phyloP scores from a whole-genome alignment of 768 basidiomycete genomes.

The Porphyrellus cyaneotinctus region DNA sequence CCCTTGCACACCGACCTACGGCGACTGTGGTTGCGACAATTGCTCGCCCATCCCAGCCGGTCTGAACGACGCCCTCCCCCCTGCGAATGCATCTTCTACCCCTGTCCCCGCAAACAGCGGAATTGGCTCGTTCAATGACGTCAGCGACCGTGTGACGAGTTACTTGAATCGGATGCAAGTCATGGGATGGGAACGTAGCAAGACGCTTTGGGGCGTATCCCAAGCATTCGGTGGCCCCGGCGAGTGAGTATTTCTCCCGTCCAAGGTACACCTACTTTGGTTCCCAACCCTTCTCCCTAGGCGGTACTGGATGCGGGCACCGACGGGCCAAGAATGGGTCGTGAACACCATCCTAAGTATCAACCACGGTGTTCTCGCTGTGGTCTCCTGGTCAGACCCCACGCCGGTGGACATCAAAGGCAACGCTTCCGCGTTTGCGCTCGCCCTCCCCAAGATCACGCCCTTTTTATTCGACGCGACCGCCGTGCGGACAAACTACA shows the following conservation, averaged over 20 bases:
- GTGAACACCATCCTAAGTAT: conserved; percentile 61
- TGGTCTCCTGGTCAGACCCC: conserved; percentile 49
- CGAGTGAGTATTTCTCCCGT: conserved; percentile 27
- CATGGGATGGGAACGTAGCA: conserved; percentile 63
- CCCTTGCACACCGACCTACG: conserved; percentile 57
- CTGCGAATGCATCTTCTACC: conserved; percentile 14
- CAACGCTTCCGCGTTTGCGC: conserved; percentile 47
- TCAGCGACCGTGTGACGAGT: conserved; percentile 62
- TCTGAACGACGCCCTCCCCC: conserved; percentile 24
- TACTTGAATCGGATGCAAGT: conserved; percentile 53
- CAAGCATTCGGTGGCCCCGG: conserved; percentile 62
- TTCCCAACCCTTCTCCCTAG: conserved; percentile 5
- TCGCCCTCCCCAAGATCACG: conserved; percentile 42
- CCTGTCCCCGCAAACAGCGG: conserved; percentile 23
- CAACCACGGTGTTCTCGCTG: conserved; percentile 64
- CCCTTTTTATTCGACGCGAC: conserved; percentile 44
- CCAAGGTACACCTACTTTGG: not conserved
- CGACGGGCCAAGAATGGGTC: conserved; percentile 65
- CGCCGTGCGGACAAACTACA: conserved; percentile 39
- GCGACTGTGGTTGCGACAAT: conserved; percentile 70
- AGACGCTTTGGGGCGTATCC: conserved; percentile 73
- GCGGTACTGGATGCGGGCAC: conserved; percentile 57
- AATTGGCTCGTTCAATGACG: conserved; percentile 51
- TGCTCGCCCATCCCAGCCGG: conserved; percentile 48
- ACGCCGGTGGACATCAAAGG: conserved; percentile 50